Percentiles rank a stretch among this genome's conserved stretches.
These are phyloP conservation scores for Tinospora cordifolia DNA, from an alignment of 164 flowering plant genomes.

Conservation along the genomic window DNA sequence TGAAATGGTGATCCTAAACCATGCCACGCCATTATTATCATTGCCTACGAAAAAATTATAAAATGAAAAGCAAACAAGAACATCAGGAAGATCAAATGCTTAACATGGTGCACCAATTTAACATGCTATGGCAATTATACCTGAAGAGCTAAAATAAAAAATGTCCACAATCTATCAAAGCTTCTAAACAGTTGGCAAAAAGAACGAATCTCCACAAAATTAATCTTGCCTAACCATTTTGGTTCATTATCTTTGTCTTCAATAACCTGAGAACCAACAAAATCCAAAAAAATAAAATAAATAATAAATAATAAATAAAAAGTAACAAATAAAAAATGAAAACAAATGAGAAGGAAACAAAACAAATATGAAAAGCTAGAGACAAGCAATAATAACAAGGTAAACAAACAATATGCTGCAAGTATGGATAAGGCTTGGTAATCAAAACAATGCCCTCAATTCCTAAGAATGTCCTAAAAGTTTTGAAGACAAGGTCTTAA, in stretches of 20 bases:
- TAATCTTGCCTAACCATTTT: slow-evolving; percentile 88
- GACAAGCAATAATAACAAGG: neutral
- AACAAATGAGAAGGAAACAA: neutral
- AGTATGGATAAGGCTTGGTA: neutral
- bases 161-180: slow-evolving; percentile 91
- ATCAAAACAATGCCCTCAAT: neutral
- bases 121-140: slow-evolving; percentile 26
- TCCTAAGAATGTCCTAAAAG: neutral
- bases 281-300: slow-evolving; percentile 5
- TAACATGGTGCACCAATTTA: neutral
- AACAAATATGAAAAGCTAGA: neutral
- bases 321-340: neutral
- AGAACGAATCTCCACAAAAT: slow-evolving; percentile 89
- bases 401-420: neutral
- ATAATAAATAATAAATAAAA: neutral
- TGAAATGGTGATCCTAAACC: slow-evolving; percentile 64
- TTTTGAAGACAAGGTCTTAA: neutral
- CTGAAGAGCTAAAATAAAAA: slow-evolving; percentile 78
- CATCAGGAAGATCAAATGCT: neutral
- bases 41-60: slow-evolving; percentile 39
- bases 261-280: slow-evolving; percentile 21
- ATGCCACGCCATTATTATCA: slow-evolving; percentile 90
- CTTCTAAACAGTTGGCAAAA: slow-evolving; percentile 92
- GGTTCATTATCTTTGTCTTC: slow-evolving; percentile 26
- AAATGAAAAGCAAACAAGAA: neutral